Conservation (phyloP, 805 yeast genomes). For the Lipomyces yamanashiensis region DNA sequence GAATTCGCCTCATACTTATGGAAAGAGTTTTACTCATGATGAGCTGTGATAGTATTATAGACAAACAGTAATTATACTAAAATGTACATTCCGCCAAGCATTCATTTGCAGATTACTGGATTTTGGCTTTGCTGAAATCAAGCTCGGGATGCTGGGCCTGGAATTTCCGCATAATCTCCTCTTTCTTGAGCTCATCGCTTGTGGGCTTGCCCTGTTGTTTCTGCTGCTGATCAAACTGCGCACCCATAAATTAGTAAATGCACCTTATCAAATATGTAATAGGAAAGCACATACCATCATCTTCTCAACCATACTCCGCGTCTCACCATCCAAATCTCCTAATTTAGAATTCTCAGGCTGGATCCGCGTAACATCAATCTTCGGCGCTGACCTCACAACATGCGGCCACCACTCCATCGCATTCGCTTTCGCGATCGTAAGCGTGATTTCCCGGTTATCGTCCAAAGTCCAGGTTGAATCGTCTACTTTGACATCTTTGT, state of each 20-base stretch:
- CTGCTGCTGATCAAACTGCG: slow-evolving; percentile 49
- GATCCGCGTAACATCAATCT: slow-evolving; percentile 49
- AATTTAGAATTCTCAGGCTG: slow-evolving; percentile 50
- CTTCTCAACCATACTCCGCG: slow-evolving; percentile 52
- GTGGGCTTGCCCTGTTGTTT: slow-evolving; percentile 49
- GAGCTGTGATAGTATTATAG: neutral
- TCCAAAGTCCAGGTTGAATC: slow-evolving; percentile 52
- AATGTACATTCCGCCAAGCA: too few relatives aligned
- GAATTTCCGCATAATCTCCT: slow-evolving; percentile 47
- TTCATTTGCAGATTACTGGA: slow-evolving; percentile 20
- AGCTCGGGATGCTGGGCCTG: slow-evolving; percentile 51
- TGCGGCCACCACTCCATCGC: slow-evolving; percentile 55
- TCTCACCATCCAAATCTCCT: slow-evolving; percentile 50
- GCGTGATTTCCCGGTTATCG: slow-evolving; percentile 46
- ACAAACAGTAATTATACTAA: neutral
- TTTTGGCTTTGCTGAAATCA: slow-evolving; percentile 48
- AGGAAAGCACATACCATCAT: slow-evolving; percentile 49
- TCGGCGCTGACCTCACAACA: slow-evolving; percentile 49
- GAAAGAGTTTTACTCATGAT: neutral
- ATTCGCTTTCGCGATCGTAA: slow-evolving; percentile 48
- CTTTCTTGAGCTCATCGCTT: slow-evolving; percentile 47
- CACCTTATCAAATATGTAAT: neutral
- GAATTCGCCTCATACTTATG: slow-evolving; percentile 8
- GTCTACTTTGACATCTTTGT: slow-evolving; percentile 41
- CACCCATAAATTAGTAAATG: neutral